These are phyloP conservation scores for Houttuynia cordata DNA, from an alignment of 164 flowering plant species.

Conservation along the genomic window DNA sequence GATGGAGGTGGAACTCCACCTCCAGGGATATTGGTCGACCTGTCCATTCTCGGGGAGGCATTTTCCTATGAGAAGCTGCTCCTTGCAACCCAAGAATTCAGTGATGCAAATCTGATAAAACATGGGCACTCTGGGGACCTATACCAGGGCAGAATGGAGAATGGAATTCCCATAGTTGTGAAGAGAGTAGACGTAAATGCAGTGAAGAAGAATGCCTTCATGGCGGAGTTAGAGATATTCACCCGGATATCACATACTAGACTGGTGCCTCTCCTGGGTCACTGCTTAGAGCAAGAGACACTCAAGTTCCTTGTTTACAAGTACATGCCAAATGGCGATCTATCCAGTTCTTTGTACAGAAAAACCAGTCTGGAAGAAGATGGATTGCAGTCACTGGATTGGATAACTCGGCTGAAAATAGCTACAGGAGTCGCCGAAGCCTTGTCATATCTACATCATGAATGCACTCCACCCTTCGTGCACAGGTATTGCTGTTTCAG, in stretches of 20 bases:
- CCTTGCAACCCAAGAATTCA: slow-evolving; percentile 55
- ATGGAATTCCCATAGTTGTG: slow-evolving; percentile 48
- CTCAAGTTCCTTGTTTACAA: slow-evolving; percentile 78
- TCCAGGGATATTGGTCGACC: slow-evolving; percentile 32
- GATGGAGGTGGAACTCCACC: slow-evolving; percentile 15
- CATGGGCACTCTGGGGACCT: slow-evolving; percentile 92
- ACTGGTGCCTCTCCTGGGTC: slow-evolving; percentile 84
- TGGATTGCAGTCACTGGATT: slow-evolving; percentile 75
- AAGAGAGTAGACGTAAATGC: slow-evolving; percentile 49
- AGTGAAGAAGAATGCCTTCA: slow-evolving; percentile 44
- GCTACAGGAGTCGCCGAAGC: slow-evolving; percentile 94
- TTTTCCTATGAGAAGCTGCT: slow-evolving; percentile 73
- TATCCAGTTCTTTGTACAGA: slow-evolving; percentile 63
- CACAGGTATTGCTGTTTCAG: slow-evolving; percentile 55
- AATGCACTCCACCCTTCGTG: slow-evolving; percentile 72
- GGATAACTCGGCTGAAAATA: slow-evolving; percentile 93
- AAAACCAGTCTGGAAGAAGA: slow-evolving; percentile 43
- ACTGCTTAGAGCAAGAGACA: slow-evolving; percentile 72
- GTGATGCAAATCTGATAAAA: slow-evolving; percentile 64
- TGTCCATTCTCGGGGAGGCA: slow-evolving; percentile 52
- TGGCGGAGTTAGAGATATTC: slow-evolving; percentile 60
- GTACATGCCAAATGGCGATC: slow-evolving; percentile 80
- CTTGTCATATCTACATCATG: slow-evolving; percentile 74
- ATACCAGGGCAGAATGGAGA: slow-evolving; percentile 56
- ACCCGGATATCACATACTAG: slow-evolving; percentile 64